phyloP scores from a whole-genome alignment of 202 grass and related monocot species.

The Musa balbisiana region DNA sequence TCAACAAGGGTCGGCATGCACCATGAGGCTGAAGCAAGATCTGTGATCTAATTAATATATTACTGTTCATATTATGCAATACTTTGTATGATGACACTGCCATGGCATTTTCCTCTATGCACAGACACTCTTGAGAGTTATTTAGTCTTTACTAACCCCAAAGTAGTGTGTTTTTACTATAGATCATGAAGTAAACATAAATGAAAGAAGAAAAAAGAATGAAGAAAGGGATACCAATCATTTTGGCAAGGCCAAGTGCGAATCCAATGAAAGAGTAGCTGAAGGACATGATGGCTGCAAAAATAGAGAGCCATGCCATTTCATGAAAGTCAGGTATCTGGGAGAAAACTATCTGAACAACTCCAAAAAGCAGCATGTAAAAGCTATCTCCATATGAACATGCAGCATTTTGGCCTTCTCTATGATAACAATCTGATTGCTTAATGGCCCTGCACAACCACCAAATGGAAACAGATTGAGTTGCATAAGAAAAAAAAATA shows the following conservation, averaged over 20 bases:
- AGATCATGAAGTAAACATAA: too few species aligned
- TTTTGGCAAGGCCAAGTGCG: conserved; percentile 44
- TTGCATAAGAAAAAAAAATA: too few species aligned
- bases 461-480: not conserved
- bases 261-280: conserved; percentile 65
- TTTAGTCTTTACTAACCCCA: too few species aligned
- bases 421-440: conserved; percentile 60
- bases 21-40: too few species aligned
- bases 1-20: too few species aligned
- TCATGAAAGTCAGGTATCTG: conserved; percentile 66
- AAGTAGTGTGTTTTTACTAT: too few species aligned
- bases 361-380: conserved; percentile 63
- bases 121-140: too few species aligned
- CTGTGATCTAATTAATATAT: too few species aligned
- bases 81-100: too few species aligned
- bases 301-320: conserved; percentile 69
- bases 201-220: not conserved
- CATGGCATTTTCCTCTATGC: too few species aligned
- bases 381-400: conserved; percentile 45
- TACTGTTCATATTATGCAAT: too few species aligned
- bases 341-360: conserved; percentile 51
- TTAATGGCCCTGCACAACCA: conserved; percentile 43
- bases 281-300: conserved; percentile 69
- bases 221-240: conserved; percentile 34
- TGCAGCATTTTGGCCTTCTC: conserved; percentile 42